Evolutionary conservation across 306 rosid species (phyloP), one percentile per base, ranked within the genome.

Genomic region (Oemleria cerasiformis): DNA sequence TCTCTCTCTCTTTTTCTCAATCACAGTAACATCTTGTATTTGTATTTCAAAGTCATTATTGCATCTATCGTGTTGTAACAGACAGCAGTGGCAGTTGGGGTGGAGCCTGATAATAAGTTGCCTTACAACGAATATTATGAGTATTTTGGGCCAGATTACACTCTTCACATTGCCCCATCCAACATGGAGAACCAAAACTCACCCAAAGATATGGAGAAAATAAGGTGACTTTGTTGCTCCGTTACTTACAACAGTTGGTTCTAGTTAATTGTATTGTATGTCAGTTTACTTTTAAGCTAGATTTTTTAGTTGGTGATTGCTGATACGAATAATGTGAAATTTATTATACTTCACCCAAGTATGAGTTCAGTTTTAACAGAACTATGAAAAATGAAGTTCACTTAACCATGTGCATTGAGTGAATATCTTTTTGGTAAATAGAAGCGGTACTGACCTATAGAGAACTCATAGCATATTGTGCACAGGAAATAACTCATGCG

Each of bases 81-180:
- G 98, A 92, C 98, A 17, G 98, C 96, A 8, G 95, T 92, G 62
- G 98, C 98, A 49, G 96, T 92, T 9, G 98, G 91, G 68, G 96
- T 92, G 70, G 96, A 92, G 75, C 98, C 96, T 60, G 95, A 90
- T 70, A 92, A 92, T 77, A 88, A 78, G 49, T 84, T 92, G 87
- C 98, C 98, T 19, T 84, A 86, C 83, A 92, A 88, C 51, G 98
- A 90, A 76, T 92, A 92, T 77, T 92, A 83, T 23, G 95, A 88
- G 85, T 88, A 92, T 79, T 92, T 92, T 80, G 98, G 98, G 78
- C 98, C 98, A 57, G 95, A 88, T 77, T 89, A 90, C 61, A 81
- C 95, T 9, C 95, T 92, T 45, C 88, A 86, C 63, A 84, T 92
- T 6, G 86, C 88, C 63, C 90, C 98, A 43, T 73, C 86, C 70